Percentiles rank a stretch among this genome's conserved stretches.
Evolutionary conservation across 306 rosid species (phyloP).

Genomic region (Cucurbita maxima): DNA sequence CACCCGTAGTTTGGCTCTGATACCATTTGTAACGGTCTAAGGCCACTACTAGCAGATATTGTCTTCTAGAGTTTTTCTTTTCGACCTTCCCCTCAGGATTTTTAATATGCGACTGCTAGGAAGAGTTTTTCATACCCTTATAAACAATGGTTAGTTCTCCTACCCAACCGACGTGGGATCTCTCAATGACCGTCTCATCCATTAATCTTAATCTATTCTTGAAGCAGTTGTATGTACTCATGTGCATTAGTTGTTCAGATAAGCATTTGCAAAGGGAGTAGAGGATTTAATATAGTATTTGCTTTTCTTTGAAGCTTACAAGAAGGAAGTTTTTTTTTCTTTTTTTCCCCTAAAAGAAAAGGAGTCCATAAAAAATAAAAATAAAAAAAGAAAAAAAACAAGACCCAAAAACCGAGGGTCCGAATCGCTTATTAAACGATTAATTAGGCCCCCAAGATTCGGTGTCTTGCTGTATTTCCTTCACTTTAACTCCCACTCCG

Average conservation of each 20-base stretch:
- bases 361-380: neutral
- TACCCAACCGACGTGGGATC: too few species aligned
- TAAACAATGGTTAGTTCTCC: too few species aligned
- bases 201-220: too few species aligned
- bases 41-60: too few species aligned
- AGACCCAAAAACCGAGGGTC: slow-evolving; percentile 27
- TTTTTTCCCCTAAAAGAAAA: neutral
- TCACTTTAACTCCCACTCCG: neutral
- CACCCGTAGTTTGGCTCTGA: too few species aligned
- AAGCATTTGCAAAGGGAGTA: neutral
- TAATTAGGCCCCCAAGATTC: slow-evolving; percentile 14
- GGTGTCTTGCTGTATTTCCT: neutral
- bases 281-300: neutral
- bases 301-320: slow-evolving; percentile 66
- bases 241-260: neutral
- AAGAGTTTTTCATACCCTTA: too few species aligned
- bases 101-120: too few species aligned
- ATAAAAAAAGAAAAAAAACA: neutral
- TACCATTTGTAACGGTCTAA: too few species aligned
- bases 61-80: too few species aligned
- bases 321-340: neutral
- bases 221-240: neutral
- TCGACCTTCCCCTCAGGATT: too few species aligned
- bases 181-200: too few species aligned
- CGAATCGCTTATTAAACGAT: slow-evolving; percentile 13